A percentile compares a stretch with the other conserved stretches of the same genome.
phyloP scores from a whole-genome alignment of 2,329 filamentous ascomycete genomes.

The Aspergillus clavatus region DNA sequence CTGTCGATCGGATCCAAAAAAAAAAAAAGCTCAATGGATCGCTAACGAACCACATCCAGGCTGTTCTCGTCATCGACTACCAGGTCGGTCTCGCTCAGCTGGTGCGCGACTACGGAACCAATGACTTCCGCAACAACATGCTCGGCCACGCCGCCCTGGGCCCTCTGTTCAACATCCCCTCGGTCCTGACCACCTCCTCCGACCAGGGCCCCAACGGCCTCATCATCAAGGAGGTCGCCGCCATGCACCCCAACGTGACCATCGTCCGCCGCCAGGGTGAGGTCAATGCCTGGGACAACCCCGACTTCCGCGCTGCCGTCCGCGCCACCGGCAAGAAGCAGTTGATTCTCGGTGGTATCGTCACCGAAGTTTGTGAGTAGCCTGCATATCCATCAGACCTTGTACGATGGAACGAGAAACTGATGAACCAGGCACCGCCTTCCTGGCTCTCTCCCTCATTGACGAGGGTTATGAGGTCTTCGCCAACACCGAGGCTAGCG shows the following conservation, averaged over 20 bases:
- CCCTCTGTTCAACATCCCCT: constrained; percentile 62
- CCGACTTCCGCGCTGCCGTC: constrained; percentile 62
- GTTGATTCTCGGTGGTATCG: constrained; percentile 66
- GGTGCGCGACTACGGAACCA: constrained; percentile 63
- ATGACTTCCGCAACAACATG: constrained; percentile 62
- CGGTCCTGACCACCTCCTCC: constrained; percentile 66
- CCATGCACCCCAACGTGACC: constrained; percentile 63
- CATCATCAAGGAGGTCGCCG: constrained; percentile 63
- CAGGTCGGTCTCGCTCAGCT: constrained; percentile 35
- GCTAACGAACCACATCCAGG: constrained; percentile 6
- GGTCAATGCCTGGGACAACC: constrained; percentile 73
- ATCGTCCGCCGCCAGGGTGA: constrained; percentile 65
- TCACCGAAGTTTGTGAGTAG: constrained; percentile 66
- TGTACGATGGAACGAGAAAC: background rate
- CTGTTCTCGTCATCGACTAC: constrained; percentile 30
- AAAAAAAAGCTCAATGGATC: no score
- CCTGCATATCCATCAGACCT: background rate
- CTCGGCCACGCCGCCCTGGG: constrained; percentile 63
- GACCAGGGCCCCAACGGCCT: constrained; percentile 67
- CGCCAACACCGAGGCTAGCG: constrained; percentile 67
- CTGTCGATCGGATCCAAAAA: no score
- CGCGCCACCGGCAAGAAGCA: constrained; percentile 62
- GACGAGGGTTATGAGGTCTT: constrained; percentile 68
- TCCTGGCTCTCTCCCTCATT: constrained; percentile 66
- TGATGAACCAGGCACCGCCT: constrained; percentile 53